phyloP scores from a whole-genome alignment of 2,329 filamentous ascomycete species.

The Coniosporium tulheliwenetii region DNA sequence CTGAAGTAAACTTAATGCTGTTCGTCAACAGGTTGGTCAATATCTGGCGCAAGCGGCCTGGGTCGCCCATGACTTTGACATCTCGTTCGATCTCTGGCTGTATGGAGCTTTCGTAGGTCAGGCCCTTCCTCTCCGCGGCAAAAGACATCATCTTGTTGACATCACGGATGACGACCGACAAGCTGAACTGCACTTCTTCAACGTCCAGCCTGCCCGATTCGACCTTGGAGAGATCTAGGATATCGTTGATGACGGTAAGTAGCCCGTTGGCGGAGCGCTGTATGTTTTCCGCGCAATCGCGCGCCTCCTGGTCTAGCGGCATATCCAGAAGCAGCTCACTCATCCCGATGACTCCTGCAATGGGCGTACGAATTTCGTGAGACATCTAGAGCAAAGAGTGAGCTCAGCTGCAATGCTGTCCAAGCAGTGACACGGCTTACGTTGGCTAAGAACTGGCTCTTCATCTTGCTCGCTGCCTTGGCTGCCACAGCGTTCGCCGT shows the following conservation, averaged over 20 bases:
- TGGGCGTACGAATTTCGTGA: constrained; percentile 66
- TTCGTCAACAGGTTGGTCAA: constrained; percentile 67
- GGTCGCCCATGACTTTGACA: constrained; percentile 72
- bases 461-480: constrained; percentile 65
- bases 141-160: constrained; percentile 81
- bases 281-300: constrained; percentile 63
- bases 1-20: constrained; percentile 58
- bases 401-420: constrained; percentile 1
- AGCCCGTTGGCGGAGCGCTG: constrained; percentile 67
- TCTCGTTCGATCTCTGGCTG: constrained; percentile 46
- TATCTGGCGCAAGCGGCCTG: constrained; percentile 70
- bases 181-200: constrained; percentile 65
- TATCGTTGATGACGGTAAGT: constrained; percentile 80
- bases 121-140: constrained; percentile 63
- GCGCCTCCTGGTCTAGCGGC: constrained; percentile 51
- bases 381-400: constrained; percentile 49
- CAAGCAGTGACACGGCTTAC: neutral
- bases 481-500: constrained; percentile 63
- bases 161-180: constrained; percentile 59
- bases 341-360: constrained; percentile 70
- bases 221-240: constrained; percentile 77
- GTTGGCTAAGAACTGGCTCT: constrained; percentile 66
- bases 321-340: constrained; percentile 58
- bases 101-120: constrained; percentile 55
- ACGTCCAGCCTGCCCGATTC: constrained; percentile 64